These are phyloP conservation scores for Ailanthus altissimus DNA, from an alignment of 345 rosid species.

Conservation along the genomic window DNA sequence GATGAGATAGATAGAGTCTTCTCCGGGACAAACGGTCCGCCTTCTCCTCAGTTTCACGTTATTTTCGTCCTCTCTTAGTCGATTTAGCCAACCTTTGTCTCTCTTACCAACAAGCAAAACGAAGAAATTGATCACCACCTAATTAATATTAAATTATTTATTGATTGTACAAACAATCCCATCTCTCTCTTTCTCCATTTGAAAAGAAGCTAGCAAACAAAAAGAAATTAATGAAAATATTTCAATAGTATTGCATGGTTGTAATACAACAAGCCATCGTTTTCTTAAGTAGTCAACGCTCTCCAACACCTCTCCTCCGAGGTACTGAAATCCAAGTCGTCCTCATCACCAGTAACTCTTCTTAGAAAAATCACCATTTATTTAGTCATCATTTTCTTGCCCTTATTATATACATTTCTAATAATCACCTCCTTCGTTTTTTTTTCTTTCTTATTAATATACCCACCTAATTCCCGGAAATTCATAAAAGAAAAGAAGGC, in stretches of 20 bases:
- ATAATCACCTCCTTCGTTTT: not conserved
- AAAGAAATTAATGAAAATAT: not conserved
- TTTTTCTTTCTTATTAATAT: not conserved
- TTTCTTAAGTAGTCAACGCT: constrained; percentile 33
- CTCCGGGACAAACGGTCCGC: constrained; percentile 19
- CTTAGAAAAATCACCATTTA: not conserved
- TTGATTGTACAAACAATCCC: constrained; percentile 9
- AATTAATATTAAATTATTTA: not conserved
- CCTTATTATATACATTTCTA: not conserved
- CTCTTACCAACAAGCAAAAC: not conserved
- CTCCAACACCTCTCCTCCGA: constrained; percentile 8
- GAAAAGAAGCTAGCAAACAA: constrained; percentile 14
- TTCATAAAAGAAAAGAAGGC: not conserved
- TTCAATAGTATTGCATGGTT: not conserved
- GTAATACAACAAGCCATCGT: constrained; percentile 26
- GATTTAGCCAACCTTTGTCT: constrained; percentile 16
- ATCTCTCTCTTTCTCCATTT: not conserved
- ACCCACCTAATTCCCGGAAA: not conserved
- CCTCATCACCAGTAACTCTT: not conserved
- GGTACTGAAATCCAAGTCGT: constrained; percentile 25
- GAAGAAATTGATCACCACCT: constrained; percentile 15
- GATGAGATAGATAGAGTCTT: constrained; percentile 12
- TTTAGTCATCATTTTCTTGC: not conserved
- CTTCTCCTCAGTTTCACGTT: constrained; percentile 21
- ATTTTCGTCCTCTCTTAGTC: constrained; percentile 13